Conservation (phyloP, 1,139 yeast species). For the Protomyces pachydermus region DNA sequence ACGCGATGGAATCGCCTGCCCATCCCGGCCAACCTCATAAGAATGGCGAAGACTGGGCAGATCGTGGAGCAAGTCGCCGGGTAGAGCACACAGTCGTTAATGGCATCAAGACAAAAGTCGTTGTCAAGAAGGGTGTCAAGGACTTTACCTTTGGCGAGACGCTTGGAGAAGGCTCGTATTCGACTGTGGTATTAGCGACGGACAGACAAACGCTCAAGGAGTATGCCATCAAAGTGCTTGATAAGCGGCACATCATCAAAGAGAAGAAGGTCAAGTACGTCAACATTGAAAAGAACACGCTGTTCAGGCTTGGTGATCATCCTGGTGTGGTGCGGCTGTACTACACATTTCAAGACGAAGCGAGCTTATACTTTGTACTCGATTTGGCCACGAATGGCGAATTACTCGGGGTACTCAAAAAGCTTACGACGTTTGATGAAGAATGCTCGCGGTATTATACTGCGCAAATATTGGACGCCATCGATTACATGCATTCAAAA, state of each 20-base stretch:
- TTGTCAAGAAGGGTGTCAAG: conserved; percentile 54
- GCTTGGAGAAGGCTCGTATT: conserved; percentile 94
- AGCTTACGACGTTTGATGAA: conserved; percentile 66
- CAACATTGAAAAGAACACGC: conserved; percentile 88
- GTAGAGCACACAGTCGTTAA: conserved; percentile 47
- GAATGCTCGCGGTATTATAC: conserved; percentile 65
- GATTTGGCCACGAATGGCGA: conserved; percentile 95
- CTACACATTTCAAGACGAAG: conserved; percentile 90
- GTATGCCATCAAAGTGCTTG: conserved; percentile 86
- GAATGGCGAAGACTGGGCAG: conserved; percentile 38
- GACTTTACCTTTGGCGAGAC: conserved; percentile 85
- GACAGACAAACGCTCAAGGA: conserved; percentile 67
- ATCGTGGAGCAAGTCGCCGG: conserved; percentile 52
- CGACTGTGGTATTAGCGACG: conserved; percentile 77
- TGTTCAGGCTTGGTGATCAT: conserved; percentile 75
- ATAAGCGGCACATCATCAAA: conserved; percentile 87
- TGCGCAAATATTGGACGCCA: conserved; percentile 81
- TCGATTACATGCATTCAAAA: conserved; percentile 68
- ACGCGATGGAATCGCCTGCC: neutral
- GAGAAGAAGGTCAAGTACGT: conserved; percentile 95
- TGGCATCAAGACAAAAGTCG: conserved; percentile 36
- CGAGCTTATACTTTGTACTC: conserved; percentile 80
- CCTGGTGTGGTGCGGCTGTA: conserved; percentile 84
- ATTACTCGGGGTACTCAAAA: conserved; percentile 68
- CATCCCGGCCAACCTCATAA: neutral